Base-by-base conservation (phyloP, 1,284 basidiomycete species). In the Leccinum pallidistipes region DNA sequence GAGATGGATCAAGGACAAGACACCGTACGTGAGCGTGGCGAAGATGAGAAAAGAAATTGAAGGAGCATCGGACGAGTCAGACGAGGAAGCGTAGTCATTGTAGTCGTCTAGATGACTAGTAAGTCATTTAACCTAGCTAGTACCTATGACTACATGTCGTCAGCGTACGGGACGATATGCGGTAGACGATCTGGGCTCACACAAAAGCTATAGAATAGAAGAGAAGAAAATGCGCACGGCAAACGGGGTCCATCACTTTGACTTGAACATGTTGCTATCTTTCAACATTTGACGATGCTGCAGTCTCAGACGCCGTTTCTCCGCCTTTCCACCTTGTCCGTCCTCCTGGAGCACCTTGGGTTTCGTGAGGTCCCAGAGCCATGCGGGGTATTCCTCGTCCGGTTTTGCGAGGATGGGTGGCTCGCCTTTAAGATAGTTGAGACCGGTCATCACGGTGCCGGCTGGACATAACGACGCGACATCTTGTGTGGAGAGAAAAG, bases 331-430 rank as follows among this genome's bases (percentile, higher is more conserved):
- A 12, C 90, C 88, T 1, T 87, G 87, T 1, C 87, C 89, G 65
- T 91, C 88, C 60, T 91, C 86, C 27, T 79, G 79, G 51, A 81
- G 77, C 50, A 81, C 79, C 70, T 84, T 84, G 5, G 84, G 81
- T 64, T 83, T 73, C 31, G 94, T 77, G 50, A 95, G 73, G 24
- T 82, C 87, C 94, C 95, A 98, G 51, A 98, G 76, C 95, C 95
- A 97, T 4, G 84, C 73, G 1, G 95, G 95, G 75, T 98, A 97
- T 69, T 90, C 86, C 43, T 91, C 86, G 76, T 98, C 95, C 3
- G 90, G 80, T 11, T 85, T 77, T 1, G 95, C 93, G 11, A 95
- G 76, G 3, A 97, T 87, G 40, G 92, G 89, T 0, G 85, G 79
- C 71, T 95, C 90, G 65, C 86, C 89, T 76, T 97, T 97, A 57